Conservation (phyloP, 257 asterid genomes). For the Petunia secreta region DNA sequence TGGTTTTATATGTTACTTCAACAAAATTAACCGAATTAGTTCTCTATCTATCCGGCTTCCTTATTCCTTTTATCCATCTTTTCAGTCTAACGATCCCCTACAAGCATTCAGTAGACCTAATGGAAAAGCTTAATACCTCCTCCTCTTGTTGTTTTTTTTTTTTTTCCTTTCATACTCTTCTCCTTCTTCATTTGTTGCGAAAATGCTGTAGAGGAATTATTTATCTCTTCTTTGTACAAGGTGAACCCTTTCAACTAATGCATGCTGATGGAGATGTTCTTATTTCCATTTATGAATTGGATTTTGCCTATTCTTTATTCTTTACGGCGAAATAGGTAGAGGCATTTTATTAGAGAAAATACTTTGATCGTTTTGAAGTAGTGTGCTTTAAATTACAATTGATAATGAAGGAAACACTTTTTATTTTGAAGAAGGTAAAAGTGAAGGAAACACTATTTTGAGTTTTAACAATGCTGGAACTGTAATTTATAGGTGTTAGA, state of each 20-base stretch:
- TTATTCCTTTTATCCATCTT: slow-evolving; percentile 15
- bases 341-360: slow-evolving; percentile 14
- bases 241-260: slow-evolving; percentile 16
- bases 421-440: background rate
- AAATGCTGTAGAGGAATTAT: background rate
- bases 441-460: background rate
- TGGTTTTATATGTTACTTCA: background rate
- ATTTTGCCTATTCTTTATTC: background rate
- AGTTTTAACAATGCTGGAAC: background rate
- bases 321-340: background rate
- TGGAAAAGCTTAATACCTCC: slow-evolving; percentile 5
- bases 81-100: background rate
- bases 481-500: background rate
- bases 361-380: background rate
- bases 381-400: background rate
- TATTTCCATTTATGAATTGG: slow-evolving; percentile 14
- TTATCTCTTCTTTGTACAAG: background rate
- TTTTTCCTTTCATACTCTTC: background rate
- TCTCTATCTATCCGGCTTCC: slow-evolving; percentile 10
- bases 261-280: slow-evolving; percentile 16
- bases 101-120: background rate
- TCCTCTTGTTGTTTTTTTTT: background rate
- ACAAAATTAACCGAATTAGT: background rate
- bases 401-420: background rate
- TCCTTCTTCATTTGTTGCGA: background rate